Base-by-base conservation (phyloP, 2,329 filamentous ascomycete species). In the Elsinoe necatrix region DNA sequence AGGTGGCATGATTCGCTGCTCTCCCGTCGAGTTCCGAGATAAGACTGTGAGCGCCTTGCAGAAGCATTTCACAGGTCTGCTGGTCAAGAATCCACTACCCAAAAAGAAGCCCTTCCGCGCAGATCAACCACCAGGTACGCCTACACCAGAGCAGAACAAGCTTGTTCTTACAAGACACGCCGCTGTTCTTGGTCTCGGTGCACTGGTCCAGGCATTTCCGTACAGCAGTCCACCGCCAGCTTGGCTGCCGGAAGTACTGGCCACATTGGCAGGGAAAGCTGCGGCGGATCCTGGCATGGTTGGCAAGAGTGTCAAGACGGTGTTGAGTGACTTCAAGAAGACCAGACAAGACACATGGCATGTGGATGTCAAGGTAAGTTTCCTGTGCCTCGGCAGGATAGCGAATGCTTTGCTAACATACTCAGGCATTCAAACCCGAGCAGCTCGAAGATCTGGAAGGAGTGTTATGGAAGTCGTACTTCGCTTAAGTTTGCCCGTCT, bases 401-500 rank as follows among this genome's bases (percentile, higher is more conserved):
- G 12, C 23, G 31, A 23, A 25, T 11, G 8, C 23, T 11, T 11
- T 39, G 60, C 60, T 62, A 54, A 60, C 31, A 42, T 31, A 29
- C 9, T 52, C 61, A 87, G 83, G 82, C 80, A 59, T 98, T 98
- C 68, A 90, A 90, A 23, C 75, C 86, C 27, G 93, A 97, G 64
- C 92, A 98, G 67, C 77, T 98, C 9, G 93, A 97, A 71, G 92
- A 97, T 68, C 72, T 98, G 58, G 91, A 96, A 66, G 93, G 93
- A 54, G 95, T 98, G 48, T 76, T 98, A 54, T 98, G 93, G 93
- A 98, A 98, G 84, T 97, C 92, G 71, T 98, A 98, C 70, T 98
- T 98, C 76, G 95, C 91, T 39, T 95, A 75, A 58, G 29, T 37
- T 20, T 31, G 25, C 25, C n/a, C 7, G 4, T 37, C 9, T 12